Evolutionary conservation across 176 grass and related monocot species (phyloP), one percentile per base, ranked within the genome.

Genomic region (Oryza punctata): DNA sequence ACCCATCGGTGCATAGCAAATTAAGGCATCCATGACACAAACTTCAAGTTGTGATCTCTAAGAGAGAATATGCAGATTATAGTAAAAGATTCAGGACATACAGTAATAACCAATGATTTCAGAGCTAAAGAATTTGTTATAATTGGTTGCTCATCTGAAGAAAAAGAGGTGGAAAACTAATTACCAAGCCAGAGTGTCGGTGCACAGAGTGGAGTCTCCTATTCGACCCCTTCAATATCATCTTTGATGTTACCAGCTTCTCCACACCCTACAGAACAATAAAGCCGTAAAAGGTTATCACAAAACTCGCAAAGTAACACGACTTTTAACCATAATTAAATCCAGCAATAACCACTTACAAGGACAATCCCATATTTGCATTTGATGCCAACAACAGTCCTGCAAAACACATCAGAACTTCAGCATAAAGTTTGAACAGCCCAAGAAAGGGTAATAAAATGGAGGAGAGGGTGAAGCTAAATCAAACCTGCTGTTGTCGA

Each of bases 351-450:
- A 12, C 18, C 14, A 41, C 89, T 78, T 90, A 92, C 90, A 27
- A 95, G 70, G 63, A 95, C 93, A 68, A 92, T 88, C 60, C 93
- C 93, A 92, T 95, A 90, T 80, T 92, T 95, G 81, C 93, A 95
- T 82, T 95, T 95, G 90, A 95, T 95, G 47, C 93, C 93, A 75
- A 95, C 63, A 2, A 90, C 88, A 84, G 88, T 95, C 82, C 93
- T 95, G 80, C 38, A 37, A 41, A 76, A 14, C 85, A 77, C 27
- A 86, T 54, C 72, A 18, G 38, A 80, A 69, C 25, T 81, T 74
- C 40, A 90, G 4, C 70, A 52, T 60, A 21, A 71, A 63, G 29
- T 30, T n/a, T 40, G 40, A 59, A 19, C 13, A 65, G 57, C 43
- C 63, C 75, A 60, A 64, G 27, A 71, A 60, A 1, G 29, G n/a